Percentiles rank a stretch among this genome's conserved stretches.
Evolutionary conservation across 768 basidiomycete genomes (phyloP).

Genomic region (Fistulinella prunicolor): DNA sequence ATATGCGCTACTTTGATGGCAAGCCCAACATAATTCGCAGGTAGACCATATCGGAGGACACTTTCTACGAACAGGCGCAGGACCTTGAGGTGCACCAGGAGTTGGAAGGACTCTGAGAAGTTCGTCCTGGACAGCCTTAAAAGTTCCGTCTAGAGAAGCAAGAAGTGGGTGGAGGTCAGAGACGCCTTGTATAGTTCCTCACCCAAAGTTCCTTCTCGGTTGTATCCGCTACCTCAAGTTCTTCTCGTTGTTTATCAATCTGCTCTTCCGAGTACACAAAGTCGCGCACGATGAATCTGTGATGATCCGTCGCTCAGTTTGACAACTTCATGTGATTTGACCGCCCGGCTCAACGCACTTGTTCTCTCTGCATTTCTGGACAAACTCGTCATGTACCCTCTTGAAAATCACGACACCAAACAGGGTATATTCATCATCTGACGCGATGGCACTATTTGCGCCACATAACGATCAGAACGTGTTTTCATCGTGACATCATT

Average conservation of each 20-base stretch:
- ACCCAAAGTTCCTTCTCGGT: constrained; percentile 99
- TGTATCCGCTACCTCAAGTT: constrained; percentile 70
- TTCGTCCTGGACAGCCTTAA: constrained; percentile 88
- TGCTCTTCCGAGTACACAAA: constrained; percentile 86
- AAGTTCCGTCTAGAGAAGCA: constrained; percentile 71
- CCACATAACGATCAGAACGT: constrained; percentile 17
- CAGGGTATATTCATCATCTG: constrained; percentile 87
- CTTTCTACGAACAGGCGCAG: constrained; percentile 91
- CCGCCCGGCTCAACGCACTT: constrained; percentile 54
- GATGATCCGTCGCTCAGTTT: constrained; percentile 8
- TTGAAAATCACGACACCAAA: constrained; percentile 87
- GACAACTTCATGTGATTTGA: neutral
- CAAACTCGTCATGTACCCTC: constrained; percentile 87
- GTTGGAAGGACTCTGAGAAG: constrained; percentile 95
- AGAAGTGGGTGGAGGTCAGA: neutral
- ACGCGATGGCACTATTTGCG: constrained; percentile 57
- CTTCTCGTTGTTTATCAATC: constrained; percentile 75
- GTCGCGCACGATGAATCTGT: constrained; percentile 91
- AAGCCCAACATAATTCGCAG: constrained; percentile 84
- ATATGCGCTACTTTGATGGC: constrained; percentile 62
- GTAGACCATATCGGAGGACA: constrained; percentile 91
- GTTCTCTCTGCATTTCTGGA: constrained; percentile 91
- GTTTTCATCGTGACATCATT: constrained; percentile 11
- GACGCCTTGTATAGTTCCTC: constrained; percentile 19
- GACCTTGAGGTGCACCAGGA: constrained; percentile 91